Evolutionary conservation across 1,284 basidiomycete species (phyloP), one percentile per base, ranked within the genome.

Genomic region (Ganoderma meredithae): DNA sequence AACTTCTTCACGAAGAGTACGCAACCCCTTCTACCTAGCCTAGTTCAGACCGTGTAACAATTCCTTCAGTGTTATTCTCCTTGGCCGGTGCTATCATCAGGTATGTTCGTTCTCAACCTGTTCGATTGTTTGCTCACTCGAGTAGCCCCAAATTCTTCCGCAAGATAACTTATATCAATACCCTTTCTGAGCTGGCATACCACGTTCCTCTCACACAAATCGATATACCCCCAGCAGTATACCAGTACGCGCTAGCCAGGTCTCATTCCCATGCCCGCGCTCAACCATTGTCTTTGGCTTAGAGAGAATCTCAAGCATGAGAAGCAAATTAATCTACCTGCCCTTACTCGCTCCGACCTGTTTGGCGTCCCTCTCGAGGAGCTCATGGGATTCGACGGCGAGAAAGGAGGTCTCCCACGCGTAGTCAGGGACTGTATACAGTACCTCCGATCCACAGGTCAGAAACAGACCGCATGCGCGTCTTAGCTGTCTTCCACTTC

Each of bases 1-100:
- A 92, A 91, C 2, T 94, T 94, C 79, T 96, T 95, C 80, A 91
- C 94, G 6, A 95, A 93, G 78, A 94, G 93, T 94, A 71, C 52
- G 88, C 77, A 31, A 9, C 36, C 17, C 22, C 25, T 33, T 43
- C 25, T 12, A 40, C 58, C 33, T 12, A 12, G 36, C 22, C 19
- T 66, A 27, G 15, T 19, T 47, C 27, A 22, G 15, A 31, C 31
- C 36, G 25, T 47, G 33, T 69, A 47, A 59, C 40, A n/a, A 2
- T 65, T 66, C 66, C 55, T 64, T 40, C 76, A 93, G 93, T 95
- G 90, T 81, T 95, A 10, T 93, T 96, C 77, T 93, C 92, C 10
- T 83, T 95, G 62, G 94, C 94, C 53, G 92, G 93, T 5, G 92
- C 93, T 53, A 90, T 95, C 71, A 93, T 96, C 74, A 93, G 91